Evolutionary conservation across 306 rosid genomes (phyloP).

Genomic region (Lagenaria siceraria): DNA sequence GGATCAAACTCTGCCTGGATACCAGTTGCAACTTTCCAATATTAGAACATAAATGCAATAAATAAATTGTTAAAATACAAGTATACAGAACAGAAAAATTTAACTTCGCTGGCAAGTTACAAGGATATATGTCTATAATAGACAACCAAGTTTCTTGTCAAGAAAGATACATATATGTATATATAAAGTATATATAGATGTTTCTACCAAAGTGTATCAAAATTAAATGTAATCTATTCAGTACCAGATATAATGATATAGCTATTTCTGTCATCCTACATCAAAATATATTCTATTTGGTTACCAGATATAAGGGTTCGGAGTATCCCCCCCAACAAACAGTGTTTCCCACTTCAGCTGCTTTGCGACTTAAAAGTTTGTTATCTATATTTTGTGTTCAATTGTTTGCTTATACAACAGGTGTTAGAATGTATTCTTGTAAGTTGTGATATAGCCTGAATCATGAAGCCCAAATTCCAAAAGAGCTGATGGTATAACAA

Average conservation of each 20-base stretch:
- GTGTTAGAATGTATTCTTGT: background rate
- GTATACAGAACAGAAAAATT: background rate
- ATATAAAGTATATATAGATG: too few relatives aligned
- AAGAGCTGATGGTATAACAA: background rate
- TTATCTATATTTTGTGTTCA: background rate
- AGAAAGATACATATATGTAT: background rate
- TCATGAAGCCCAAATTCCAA: background rate
- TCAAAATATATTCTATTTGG: background rate
- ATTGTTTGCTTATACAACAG: background rate
- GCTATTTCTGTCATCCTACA: background rate
- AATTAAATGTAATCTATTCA: background rate
- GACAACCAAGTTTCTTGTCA: too few relatives aligned
- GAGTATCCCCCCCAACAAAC: background rate
- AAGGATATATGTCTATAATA: background rate
- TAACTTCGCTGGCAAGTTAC: background rate
- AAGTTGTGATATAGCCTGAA: background rate
- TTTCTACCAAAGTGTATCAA: background rate
- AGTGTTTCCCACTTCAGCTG: background rate
- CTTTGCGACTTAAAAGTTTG: background rate
- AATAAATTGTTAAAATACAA: background rate
- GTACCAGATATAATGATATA: background rate
- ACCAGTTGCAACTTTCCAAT: conserved; percentile 16
- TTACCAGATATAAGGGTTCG: background rate
- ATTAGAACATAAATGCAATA: background rate
- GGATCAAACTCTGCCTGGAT: conserved; percentile 97